These are phyloP conservation scores for Pueraria montana DNA, from an alignment of 306 rosid species.

Conservation along the genomic window DNA sequence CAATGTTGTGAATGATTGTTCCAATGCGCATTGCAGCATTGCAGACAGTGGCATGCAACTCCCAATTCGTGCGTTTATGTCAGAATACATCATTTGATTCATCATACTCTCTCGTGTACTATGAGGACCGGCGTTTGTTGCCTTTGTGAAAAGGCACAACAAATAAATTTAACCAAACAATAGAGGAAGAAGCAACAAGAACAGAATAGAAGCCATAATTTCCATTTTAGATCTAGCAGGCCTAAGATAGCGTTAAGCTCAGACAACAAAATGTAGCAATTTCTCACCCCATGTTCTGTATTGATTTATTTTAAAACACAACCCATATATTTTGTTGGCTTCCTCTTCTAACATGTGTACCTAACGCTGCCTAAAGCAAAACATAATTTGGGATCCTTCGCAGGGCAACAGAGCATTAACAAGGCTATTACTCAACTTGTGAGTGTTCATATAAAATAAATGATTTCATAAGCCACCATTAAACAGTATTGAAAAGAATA, in stretches of 20 bases:
- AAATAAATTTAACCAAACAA: neutral
- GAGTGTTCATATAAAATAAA: neutral
- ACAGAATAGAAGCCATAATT: neutral
- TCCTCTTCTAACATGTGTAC: neutral
- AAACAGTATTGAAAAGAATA: neutral
- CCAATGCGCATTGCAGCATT: slow-evolving; percentile 94
- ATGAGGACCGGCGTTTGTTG: slow-evolving; percentile 23
- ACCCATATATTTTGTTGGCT: neutral
- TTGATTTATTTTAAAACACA: neutral
- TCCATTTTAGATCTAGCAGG: neutral
- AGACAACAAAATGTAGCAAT: neutral
- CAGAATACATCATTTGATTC: slow-evolving; percentile 67
- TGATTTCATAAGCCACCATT: neutral
- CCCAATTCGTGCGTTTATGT: slow-evolving; percentile 82
- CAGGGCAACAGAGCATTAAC: neutral
- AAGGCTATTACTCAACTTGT: neutral
- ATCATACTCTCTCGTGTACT: slow-evolving; percentile 61
- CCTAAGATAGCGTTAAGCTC: neutral
- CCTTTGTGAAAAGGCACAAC: slow-evolving; percentile 46
- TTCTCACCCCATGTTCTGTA: neutral
- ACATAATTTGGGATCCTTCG: neutral
- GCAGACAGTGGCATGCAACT: slow-evolving; percentile 86
- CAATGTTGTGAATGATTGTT: slow-evolving; percentile 89
- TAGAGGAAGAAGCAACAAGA: neutral
- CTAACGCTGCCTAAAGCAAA: neutral